Evolutionary conservation across 2,329 filamentous ascomycete species (phyloP).

Genomic region (Venturia oleaginea): DNA sequence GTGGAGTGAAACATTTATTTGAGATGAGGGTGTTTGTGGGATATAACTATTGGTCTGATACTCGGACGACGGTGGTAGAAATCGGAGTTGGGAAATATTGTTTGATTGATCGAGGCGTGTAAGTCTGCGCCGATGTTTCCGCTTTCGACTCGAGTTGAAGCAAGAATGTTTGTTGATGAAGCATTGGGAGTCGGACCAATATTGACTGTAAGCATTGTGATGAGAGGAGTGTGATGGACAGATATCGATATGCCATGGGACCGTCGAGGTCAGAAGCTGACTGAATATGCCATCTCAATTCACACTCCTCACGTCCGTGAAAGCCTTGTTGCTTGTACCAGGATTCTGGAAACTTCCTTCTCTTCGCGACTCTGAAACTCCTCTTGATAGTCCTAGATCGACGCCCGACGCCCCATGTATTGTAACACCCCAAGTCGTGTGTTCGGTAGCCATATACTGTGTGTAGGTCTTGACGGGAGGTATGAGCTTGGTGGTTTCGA

Average conservation of each 20-base stretch:
- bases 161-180: not conserved
- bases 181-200: not conserved
- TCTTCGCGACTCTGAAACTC: too few relatives aligned
- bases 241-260: not conserved
- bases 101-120: not conserved
- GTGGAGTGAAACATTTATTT: not conserved
- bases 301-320: not conserved
- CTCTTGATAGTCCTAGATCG: not conserved
- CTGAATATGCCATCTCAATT: not conserved
- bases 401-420: not conserved
- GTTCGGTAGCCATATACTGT: too few relatives aligned
- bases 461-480: not conserved
- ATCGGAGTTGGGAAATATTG: not conserved
- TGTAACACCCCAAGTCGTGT: not conserved
- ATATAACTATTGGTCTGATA: not conserved
- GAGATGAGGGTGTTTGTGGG: not conserved
- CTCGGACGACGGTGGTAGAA: not conserved
- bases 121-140: not conserved
- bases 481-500: not conserved
- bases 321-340: not conserved
- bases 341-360: too few relatives aligned
- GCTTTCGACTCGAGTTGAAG: not conserved
- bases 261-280: not conserved
- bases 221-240: not conserved
- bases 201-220: not conserved